Conservation (phyloP, 257 asterid genomes). For the Solanum clarkiae region DNA sequence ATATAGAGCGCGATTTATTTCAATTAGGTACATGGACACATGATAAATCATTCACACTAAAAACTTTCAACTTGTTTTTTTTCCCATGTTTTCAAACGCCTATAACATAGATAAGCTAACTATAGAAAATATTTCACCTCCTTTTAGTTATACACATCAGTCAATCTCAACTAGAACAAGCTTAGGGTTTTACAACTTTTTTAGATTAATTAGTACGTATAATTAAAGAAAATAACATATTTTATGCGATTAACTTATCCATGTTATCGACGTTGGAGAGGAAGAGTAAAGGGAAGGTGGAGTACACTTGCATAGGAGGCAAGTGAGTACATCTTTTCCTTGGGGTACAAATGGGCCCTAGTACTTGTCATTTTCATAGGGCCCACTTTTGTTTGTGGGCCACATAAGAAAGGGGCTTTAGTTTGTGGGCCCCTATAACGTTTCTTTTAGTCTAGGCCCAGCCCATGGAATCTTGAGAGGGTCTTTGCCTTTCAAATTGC, state of each 20-base stretch:
- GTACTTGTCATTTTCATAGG: neutral
- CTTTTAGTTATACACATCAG: neutral
- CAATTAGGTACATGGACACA: neutral
- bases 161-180: neutral
- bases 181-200: neutral
- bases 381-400: neutral
- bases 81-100: neutral
- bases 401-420: neutral
- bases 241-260: neutral
- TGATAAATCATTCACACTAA: neutral
- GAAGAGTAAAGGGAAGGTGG: neutral
- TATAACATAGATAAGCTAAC: neutral
- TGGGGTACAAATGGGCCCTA: neutral
- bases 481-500: neutral
- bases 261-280: neutral
- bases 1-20: neutral
- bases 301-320: neutral
- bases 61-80: neutral
- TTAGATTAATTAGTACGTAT: rapidly evolving
- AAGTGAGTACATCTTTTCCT: neutral
- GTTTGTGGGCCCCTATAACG: neutral
- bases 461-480: neutral
- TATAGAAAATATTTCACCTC: neutral
- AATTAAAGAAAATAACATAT: neutral
- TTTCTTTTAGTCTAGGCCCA: neutral